A percentile compares a stretch with the other conserved stretches of the same genome.
These are phyloP conservation scores for Fusarium penzigii DNA, from an alignment of 2,329 filamentous ascomycete species.

Conservation along the genomic window DNA sequence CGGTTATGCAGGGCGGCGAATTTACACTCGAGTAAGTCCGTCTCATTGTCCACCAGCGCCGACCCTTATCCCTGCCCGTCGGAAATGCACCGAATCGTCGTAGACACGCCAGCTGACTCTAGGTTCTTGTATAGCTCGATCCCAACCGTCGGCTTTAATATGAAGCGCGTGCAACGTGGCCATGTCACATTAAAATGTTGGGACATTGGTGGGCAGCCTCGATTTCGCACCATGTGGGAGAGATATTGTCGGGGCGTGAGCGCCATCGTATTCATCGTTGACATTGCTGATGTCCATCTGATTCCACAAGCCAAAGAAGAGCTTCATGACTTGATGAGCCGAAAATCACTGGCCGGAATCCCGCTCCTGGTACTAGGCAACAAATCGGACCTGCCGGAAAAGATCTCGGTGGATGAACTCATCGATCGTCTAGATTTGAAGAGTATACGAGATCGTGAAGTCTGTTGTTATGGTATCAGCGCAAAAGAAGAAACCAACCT, in stretches of 20 bases:
- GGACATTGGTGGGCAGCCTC: conserved; percentile 95
- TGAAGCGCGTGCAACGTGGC: conserved; percentile 96
- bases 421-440: conserved; percentile 93
- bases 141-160: conserved; percentile 98
- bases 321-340: conserved; percentile 84
- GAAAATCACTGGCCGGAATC: conserved; percentile 83
- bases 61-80: conserved; percentile 1
- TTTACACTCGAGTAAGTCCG: conserved; percentile 93
- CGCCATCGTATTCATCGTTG: conserved; percentile 97
- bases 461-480: conserved; percentile 98
- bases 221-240: conserved; percentile 99
- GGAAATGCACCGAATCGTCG: conserved; percentile 1
- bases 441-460: conserved; percentile 85
- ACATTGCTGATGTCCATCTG: conserved; percentile 82
- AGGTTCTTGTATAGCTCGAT: conserved; percentile 72
- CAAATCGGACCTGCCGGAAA: conserved; percentile 92
- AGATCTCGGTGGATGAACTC: conserved; percentile 89
- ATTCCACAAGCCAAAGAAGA: conserved; percentile 88
- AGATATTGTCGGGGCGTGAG: conserved; percentile 96
- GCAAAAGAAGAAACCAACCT: conserved; percentile 99
- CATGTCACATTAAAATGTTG: conserved; percentile 99
- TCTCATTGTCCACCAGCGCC: conserved; percentile 18
- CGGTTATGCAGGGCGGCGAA: conserved; percentile 75
- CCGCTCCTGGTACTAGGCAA: conserved; percentile 93
- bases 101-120: conserved; percentile 37